Evolutionary conservation across 2,329 filamentous ascomycete genomes (phyloP), one percentile per base, ranked within the genome.

Genomic region (Pseudogymnoascus sp.): DNA sequence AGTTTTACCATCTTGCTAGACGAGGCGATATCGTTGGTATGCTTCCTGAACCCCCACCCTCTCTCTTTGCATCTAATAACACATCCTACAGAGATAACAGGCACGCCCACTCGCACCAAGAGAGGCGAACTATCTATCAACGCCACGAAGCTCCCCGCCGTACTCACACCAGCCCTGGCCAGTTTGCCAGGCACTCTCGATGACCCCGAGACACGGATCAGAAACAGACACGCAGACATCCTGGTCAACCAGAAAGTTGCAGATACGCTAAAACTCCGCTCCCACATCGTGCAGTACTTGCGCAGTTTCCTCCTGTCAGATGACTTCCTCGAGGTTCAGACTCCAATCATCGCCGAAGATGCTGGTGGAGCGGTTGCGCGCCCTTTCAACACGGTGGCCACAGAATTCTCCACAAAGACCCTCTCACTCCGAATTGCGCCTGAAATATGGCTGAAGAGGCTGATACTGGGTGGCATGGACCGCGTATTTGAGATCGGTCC

Each of bases 401-500:
- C 88, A 0, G 90, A 92, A 70, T 87, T 96, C 63, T 79, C 84
- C 2, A 82, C 87, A 39, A 86, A 84, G 62, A 80, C 85, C 60
- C 77, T 99, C 36, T 84, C 89, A 20, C 79, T 99, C 35, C 83
- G 94, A 57, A 93, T 99, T 68, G 94, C 94, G 2, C 94, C 94
- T 0, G 94, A 99, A 75, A 78, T 99, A 36, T 97, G 91, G 87
- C 82, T 99, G 41, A 99, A 99, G 77, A 84, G 94, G 7, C 79
- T 99, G 50, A 85, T 97, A 1, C 82, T 97, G 15, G 93, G 92
- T 58, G 93, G 92, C 2, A 85, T 97, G 64, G 89, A 95, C 68
- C 86, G 81, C 64, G 85, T 99, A 25, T 99, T 95, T 70, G 94
- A 99, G 75, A 92, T 99, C 65, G 94, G 94, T 0, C 88, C 90